Percentiles rank a stretch among this genome's conserved stretches.
phyloP scores from a whole-genome alignment of 768 basidiomycete genomes.

The Cytidiella melzeri region DNA sequence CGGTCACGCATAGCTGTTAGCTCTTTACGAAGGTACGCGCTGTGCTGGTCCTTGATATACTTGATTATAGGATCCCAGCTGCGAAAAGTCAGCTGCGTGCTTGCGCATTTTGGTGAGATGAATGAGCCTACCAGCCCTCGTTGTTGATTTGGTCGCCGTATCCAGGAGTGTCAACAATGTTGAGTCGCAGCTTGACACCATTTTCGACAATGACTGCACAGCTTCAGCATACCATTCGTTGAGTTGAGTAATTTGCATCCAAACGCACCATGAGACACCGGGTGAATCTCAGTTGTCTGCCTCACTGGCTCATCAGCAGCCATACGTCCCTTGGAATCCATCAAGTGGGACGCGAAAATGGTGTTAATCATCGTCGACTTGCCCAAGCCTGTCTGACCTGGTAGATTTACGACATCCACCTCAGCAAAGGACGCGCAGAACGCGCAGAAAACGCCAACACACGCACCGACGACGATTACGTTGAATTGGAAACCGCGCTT shows the following conservation, averaged over 20 bases:
- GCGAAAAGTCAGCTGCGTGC: not conserved
- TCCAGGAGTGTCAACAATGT: conserved; percentile 98
- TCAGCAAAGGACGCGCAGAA: conserved; percentile 1
- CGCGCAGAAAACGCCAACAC: conserved; percentile 4
- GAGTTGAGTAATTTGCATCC: not conserved
- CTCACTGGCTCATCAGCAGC: conserved; percentile 83
- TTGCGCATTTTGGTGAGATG: conserved; percentile 7
- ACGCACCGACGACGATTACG: conserved; percentile 91
- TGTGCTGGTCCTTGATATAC: conserved; percentile 99
- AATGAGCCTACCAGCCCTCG: conserved; percentile 76
- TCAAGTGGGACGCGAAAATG: conserved; percentile 96
- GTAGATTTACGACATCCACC: not conserved
- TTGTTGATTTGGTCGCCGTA: conserved; percentile 99
- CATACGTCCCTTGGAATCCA: conserved; percentile 94
- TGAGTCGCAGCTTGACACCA: conserved; percentile 87
- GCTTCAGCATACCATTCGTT: not conserved
- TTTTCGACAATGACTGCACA: conserved; percentile 88
- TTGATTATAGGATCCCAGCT: conserved; percentile 99
- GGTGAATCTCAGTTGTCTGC: conserved; percentile 96
- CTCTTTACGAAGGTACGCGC: conserved; percentile 97
- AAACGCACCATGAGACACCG: conserved; percentile 80
- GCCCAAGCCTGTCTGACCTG: conserved; percentile 95
- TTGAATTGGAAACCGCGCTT: conserved; percentile 99
- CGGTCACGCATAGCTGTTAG: conserved; percentile 98
- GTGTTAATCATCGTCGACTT: conserved; percentile 99